These are phyloP conservation scores for Hibiscus syriacus DNA, from an alignment of 345 rosid species.

Conservation along the genomic window DNA sequence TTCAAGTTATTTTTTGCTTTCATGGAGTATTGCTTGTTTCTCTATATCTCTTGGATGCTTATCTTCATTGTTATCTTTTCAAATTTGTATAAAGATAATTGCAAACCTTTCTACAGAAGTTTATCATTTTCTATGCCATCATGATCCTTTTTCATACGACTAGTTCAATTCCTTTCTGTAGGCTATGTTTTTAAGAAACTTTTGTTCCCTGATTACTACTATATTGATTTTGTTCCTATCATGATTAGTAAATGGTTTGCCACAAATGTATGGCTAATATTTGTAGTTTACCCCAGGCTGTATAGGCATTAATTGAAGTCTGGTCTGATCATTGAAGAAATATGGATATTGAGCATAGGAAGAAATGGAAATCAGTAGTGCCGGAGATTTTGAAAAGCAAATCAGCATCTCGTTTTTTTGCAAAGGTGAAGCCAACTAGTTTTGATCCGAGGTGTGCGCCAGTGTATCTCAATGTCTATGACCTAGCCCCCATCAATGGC, in stretches of 20 bases:
- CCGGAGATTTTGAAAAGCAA: not conserved
- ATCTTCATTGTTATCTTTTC: too few relatives aligned
- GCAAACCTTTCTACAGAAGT: too few relatives aligned
- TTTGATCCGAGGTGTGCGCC: not conserved
- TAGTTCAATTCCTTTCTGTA: not conserved
- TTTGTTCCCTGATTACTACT: not conserved
- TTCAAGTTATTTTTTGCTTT: not conserved
- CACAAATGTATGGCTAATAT: not conserved
- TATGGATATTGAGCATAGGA: conserved; percentile 44
- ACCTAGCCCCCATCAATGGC: not conserved
- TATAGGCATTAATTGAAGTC: conserved; percentile 24
- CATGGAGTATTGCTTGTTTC: too few relatives aligned
- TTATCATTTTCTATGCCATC: too few relatives aligned
- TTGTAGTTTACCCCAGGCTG: conserved; percentile 26
- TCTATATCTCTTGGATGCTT: too few relatives aligned
- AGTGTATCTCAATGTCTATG: not conserved
- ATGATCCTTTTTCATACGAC: too few relatives aligned
- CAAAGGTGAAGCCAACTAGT: not conserved
- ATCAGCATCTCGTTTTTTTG: not conserved
- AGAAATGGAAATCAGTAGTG: not conserved
- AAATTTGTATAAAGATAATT: not conserved
- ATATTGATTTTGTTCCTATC: not conserved
- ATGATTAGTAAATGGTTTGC: not conserved
- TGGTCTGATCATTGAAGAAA: conserved; percentile 20
- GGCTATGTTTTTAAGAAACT: not conserved